phyloP scores from a whole-genome alignment of 2,329 filamentous ascomycete species.

The Paramyrothecium sp. region DNA sequence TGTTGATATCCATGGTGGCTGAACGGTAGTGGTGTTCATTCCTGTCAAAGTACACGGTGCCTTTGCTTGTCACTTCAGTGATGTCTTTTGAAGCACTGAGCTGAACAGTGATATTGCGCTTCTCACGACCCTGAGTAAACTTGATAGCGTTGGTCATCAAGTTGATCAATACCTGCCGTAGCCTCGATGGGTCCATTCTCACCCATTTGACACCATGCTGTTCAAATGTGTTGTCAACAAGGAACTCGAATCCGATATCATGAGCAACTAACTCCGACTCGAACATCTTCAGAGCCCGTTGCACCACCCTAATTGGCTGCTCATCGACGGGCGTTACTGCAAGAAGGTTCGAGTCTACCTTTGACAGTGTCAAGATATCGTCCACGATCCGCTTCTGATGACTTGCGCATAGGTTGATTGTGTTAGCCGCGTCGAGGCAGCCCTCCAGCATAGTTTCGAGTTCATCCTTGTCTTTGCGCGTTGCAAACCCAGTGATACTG shows the following conservation, averaged over 20 bases:
- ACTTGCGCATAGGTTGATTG: constrained; percentile 75
- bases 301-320: constrained; percentile 66
- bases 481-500: constrained; percentile 43
- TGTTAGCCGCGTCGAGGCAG: constrained; percentile 74
- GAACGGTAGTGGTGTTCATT: constrained; percentile 32
- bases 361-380: constrained; percentile 65
- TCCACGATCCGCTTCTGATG: constrained; percentile 75
- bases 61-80: constrained; percentile 35
- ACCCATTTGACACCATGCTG: constrained; percentile 68
- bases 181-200: constrained; percentile 70
- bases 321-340: constrained; percentile 69
- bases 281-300: constrained; percentile 74
- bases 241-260: constrained; percentile 69
- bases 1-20: constrained; percentile 39
- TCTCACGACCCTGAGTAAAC: constrained; percentile 61
- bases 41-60: constrained; percentile 46
- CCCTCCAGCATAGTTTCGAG: constrained; percentile 49
- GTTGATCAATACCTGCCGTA: constrained; percentile 75
- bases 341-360: constrained; percentile 69
- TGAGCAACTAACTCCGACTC: constrained; percentile 72
- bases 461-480: constrained; percentile 36
- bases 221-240: constrained; percentile 65
- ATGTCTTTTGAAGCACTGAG: constrained; percentile 61
- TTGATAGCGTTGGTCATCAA: constrained; percentile 68
- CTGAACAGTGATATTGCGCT: constrained; percentile 59